phyloP scores from a whole-genome alignment of 2,329 filamentous ascomycete genomes.

The Ophiostoma ips region DNA sequence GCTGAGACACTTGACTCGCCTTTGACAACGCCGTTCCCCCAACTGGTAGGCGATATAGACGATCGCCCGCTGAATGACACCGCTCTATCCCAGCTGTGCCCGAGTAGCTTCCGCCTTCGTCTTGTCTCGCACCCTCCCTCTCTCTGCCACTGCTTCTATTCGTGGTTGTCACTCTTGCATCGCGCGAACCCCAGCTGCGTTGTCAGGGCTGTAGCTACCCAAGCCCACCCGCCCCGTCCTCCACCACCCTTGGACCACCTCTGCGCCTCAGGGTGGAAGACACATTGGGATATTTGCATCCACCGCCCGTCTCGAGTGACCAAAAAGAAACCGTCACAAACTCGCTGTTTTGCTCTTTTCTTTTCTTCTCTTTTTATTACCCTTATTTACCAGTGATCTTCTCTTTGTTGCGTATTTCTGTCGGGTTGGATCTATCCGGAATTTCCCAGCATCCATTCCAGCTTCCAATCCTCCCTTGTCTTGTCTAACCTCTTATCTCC shows the following conservation, averaged over 20 bases:
- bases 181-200: too few relatives aligned
- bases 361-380: not conserved
- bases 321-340: not conserved
- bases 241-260: too few relatives aligned
- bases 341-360: not conserved
- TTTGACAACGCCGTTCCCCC: constrained; percentile 6
- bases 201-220: too few relatives aligned
- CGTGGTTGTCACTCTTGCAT: too few relatives aligned
- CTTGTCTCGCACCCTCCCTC: too few relatives aligned
- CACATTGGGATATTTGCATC: not conserved
- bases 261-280: not conserved
- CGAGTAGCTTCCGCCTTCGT: not conserved
- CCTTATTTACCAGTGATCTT: not conserved
- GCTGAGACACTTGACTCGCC: constrained; percentile 10
- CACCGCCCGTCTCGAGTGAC: not conserved
- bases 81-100: not conserved
- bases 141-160: too few relatives aligned
- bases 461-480: not conserved
- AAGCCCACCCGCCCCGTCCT: too few relatives aligned
- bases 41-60: not conserved
- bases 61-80: not conserved
- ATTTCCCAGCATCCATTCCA: not conserved
- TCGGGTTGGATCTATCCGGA: not conserved
- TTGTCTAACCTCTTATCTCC: not conserved
- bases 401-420: not conserved